Evolutionary conservation across 1,139 yeast genomes (phyloP), one percentile per base, ranked within the genome.

Genomic region (Keqinozyma sinolaborantium): DNA sequence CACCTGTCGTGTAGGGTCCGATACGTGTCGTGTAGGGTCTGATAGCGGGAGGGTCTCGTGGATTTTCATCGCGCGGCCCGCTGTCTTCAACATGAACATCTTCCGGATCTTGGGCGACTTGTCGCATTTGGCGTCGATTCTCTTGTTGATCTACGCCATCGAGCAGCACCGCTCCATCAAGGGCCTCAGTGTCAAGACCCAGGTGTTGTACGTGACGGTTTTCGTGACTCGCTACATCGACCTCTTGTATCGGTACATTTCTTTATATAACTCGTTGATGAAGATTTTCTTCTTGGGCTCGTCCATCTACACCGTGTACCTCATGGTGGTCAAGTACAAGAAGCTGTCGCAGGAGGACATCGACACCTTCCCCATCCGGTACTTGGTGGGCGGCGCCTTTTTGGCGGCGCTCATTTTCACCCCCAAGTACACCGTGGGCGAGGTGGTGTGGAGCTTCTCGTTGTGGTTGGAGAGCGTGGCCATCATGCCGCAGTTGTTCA

Each of bases 381-480:
- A 84, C 56, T 65, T 92, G 41, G 44, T 86, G 6, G 79, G 72
- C 7, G 90, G 83, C 1, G 69, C 92, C 1, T 61, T 64, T 7
- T 51, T 85, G 3, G 50, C 79, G 44, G 73, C 86, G 1, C 60
- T 87, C 30, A 48, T 87, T 8, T 79, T 86, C 60, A 81, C 86
- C 33, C 72, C 77, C 50, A 73, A 75, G 35, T 88, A 79, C 57
- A 60, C 79, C 0, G 29, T 78, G 14, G 45, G 72, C 8, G 95
- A 90, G 53, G 48, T 83, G 4, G 45, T 74, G 18, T 85, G 95
- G 95, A 69, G 86, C 16, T 86, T 83, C 49, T 79, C 87, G 10
- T 56, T 83, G 31, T 86, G 95, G 95, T 71, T 92, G 33, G 98
- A 92, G 59, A 75, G 92, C 28, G 86, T 86, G 29, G 95, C 96